Base-by-base conservation (phyloP, 331 rosid genomes). In the Rosa hybrid region DNA sequence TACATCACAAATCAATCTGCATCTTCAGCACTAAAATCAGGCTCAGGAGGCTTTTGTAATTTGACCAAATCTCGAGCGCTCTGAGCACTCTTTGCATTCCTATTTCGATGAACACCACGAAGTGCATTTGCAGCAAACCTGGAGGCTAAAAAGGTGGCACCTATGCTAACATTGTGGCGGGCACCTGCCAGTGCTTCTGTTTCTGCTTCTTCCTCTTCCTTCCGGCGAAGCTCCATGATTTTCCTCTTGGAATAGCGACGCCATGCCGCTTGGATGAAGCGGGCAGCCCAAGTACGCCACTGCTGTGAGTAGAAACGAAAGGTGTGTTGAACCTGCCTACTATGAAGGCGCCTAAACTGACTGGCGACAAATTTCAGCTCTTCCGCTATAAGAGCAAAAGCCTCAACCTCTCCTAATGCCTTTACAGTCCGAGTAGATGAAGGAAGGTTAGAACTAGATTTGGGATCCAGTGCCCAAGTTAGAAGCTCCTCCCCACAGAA, bases 211-310 rank as follows among this genome's bases (percentile, higher is more conserved):
- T 89, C 98, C 83, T 92, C 97, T 81, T 93, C 97, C 84, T 90
- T 92, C 17, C 85, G 90, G 42, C 90, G 94, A 85, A 84, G 94
- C 86, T 95, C 97, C 89, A 93, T 68, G 59, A 49, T 78, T 85
- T 93, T 95, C 91, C 96, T 88, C 85, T 93, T 95, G 62, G 90
- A 82, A 85, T 93, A 93, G 34, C 99, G 88, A 25, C 99, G 99
- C 99, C 99, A 95, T 34, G 99, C 99, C 4, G 99, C 99, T 90
- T 95, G 99, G 84, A 95, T 93, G 86, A 95, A 95, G 91, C 97
- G 89, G 48, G 99, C 99, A 50, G 98, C 99, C 99, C 99, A 95
- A 41, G 98, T 91, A 82, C 98, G 89, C 99, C 99, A 95, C 77
- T 95, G 99, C 71, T 94, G 98, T 0, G 98, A 94, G 88, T 94